These are phyloP conservation scores for Blumeria graminis DNA, from an alignment of 2,329 filamentous ascomycete species.

Conservation along the genomic window DNA sequence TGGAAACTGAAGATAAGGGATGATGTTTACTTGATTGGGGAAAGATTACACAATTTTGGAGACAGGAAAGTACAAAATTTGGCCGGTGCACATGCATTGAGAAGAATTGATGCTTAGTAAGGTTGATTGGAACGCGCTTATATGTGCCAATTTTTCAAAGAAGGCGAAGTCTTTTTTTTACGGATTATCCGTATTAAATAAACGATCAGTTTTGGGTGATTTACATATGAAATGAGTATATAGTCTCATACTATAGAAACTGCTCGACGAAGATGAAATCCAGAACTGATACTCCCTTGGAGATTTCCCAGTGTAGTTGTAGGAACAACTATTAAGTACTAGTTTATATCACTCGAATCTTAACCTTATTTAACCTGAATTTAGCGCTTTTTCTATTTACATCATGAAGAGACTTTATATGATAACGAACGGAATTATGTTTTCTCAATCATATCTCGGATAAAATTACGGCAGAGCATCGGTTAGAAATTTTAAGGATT, in stretches of 20 bases:
- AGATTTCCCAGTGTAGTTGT: no score
- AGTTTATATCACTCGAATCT: no score
- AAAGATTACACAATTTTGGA: constrained; percentile 84
- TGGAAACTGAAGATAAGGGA: constrained; percentile 74
- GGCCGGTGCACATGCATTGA: neutral
- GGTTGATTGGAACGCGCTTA: neutral
- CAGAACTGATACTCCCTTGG: no score
- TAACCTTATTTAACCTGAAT: no score
- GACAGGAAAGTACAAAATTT: constrained; percentile 14
- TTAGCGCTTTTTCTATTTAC: no score
- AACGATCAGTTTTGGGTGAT: neutral
- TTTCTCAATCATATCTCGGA: no score
- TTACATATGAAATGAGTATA: neutral
- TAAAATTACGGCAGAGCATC: no score
- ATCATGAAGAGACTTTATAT: no score
- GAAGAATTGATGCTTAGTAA: neutral
- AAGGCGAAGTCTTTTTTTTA: neutral
- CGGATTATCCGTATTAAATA: neutral
- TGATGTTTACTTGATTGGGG: constrained; percentile 88
- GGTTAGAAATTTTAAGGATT: no score
- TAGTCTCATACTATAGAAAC: neutral
- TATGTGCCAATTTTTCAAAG: neutral
- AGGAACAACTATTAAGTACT: no score
- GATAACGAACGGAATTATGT: no score
- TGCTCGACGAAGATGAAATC: no score